A percentile compares a stretch with the other conserved stretches of the same genome.
These are phyloP conservation scores for Phallus indusiatus DNA, from an alignment of 768 basidiomycete species.

Conservation along the genomic window DNA sequence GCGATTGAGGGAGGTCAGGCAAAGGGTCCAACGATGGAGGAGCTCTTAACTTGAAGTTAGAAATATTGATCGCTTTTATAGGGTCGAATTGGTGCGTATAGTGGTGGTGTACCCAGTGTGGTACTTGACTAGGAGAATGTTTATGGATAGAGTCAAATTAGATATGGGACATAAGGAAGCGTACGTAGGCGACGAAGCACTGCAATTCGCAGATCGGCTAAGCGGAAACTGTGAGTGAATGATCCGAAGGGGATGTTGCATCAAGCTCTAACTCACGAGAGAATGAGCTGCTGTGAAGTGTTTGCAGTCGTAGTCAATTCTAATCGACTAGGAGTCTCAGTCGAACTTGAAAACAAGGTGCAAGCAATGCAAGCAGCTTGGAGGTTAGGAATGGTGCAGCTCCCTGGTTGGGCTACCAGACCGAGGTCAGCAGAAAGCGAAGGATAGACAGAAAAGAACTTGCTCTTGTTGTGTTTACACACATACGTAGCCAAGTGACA, in stretches of 20 bases:
- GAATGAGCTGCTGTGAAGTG: too few relatives aligned
- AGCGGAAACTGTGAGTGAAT: not conserved
- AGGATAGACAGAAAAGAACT: too few relatives aligned
- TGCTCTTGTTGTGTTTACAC: too few relatives aligned
- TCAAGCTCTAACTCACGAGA: too few relatives aligned
- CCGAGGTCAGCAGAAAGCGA: too few relatives aligned
- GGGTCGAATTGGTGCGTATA: not conserved
- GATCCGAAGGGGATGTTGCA: not conserved
- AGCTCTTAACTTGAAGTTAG: slow-evolving; percentile 6
- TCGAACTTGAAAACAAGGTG: not conserved
- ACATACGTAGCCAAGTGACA: too few relatives aligned
- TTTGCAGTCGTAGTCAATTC: too few relatives aligned
- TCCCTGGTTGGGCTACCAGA: too few relatives aligned
- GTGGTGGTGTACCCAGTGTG: not conserved
- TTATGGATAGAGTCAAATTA: too few relatives aligned
- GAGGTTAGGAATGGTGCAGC: not conserved
- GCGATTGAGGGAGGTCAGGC: slow-evolving; percentile 9
- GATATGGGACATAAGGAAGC: too few relatives aligned
- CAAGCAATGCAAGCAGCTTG: not conserved
- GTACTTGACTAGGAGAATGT: too few relatives aligned
- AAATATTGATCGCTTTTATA: not conserved
- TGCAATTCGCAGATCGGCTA: not conserved
- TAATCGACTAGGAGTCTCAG: not conserved
- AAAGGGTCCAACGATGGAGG: slow-evolving; percentile 9
- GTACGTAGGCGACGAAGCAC: not conserved